phyloP scores from a whole-genome alignment of 1,284 basidiomycete species.

The Leccinum pseudoinsigne region DNA sequence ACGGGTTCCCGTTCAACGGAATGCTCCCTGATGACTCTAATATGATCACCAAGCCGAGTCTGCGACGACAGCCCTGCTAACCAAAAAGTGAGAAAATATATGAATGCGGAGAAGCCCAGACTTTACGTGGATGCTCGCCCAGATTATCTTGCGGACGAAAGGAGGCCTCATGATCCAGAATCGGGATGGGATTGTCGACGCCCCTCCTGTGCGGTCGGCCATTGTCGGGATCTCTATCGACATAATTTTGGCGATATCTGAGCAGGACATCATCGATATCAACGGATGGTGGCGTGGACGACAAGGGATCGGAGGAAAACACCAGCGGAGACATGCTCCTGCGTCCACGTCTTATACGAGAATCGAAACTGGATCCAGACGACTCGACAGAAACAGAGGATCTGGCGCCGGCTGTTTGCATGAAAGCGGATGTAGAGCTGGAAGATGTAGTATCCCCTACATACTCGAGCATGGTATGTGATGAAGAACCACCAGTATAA shows the following conservation, averaged over 20 bases:
- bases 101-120: neutral
- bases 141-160: conserved; percentile 11
- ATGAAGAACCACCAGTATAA: conserved; percentile 20
- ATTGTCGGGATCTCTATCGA: conserved; percentile 4
- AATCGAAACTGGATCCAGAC: conserved; percentile 7
- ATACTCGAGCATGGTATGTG: conserved; percentile 17
- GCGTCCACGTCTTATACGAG: conserved; percentile 20
- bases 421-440: conserved; percentile 16
- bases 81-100: conserved; percentile 1
- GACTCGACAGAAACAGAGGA: conserved; percentile 14
- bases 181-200: conserved; percentile 8
- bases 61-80: conserved; percentile 8
- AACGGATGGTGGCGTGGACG: conserved; percentile 11
- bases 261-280: conserved; percentile 18
- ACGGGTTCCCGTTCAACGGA: conserved; percentile 23
- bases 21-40: conserved; percentile 25
- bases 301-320: conserved; percentile 19
- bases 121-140: conserved; percentile 15
- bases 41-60: conserved; percentile 12
- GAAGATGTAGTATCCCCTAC: conserved; percentile 14
- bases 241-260: conserved; percentile 16
- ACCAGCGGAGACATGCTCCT: conserved; percentile 30
- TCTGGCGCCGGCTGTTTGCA: conserved; percentile 18
- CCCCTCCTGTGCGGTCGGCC: conserved; percentile 10
- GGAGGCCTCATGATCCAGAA: conserved; percentile 1